Conservation (phyloP, 208 protist species). For the Leishmania martiniquensis region DNA sequence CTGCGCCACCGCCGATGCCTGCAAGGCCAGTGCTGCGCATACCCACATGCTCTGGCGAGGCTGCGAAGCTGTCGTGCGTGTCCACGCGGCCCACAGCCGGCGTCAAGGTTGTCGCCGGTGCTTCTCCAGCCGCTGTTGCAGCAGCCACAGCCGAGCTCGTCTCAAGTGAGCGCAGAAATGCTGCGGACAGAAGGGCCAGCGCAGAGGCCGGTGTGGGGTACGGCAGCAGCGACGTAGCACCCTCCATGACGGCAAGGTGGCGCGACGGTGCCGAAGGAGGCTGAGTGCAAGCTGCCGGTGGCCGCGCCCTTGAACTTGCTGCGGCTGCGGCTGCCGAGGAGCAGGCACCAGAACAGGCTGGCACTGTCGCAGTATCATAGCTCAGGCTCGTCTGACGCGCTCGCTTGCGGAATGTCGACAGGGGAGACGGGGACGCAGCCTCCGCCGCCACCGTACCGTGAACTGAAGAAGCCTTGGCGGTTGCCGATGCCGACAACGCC, state of each 20-base stretch:
- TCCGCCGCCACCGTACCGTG: not conserved
- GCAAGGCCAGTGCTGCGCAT: not conserved
- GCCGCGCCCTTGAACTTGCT: not conserved
- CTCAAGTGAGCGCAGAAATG: slow-evolving; percentile 18
- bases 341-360: not conserved
- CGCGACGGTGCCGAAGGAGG: not conserved
- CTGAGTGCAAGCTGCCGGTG: not conserved
- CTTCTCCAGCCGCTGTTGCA: not conserved
- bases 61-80: not conserved
- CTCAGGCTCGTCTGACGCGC: not conserved
- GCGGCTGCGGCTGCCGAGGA: not conserved
- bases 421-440: not conserved
- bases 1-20: slow-evolving; percentile 38
- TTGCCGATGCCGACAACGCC: not conserved
- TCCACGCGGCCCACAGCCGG: not conserved
- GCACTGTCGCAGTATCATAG: not conserved
- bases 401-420: not conserved
- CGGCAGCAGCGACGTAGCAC: slow-evolving; percentile 30
- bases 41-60: not conserved
- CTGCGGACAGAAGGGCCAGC: slow-evolving; percentile 35
- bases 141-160: not conserved
- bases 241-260: slow-evolving; percentile 14
- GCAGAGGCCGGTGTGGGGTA: slow-evolving; percentile 51
- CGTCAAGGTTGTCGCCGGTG: not conserved
- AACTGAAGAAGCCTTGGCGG: not conserved